Conservation (phyloP, 2,329 filamentous ascomycete species). For the Cercospora sp. region DNA sequence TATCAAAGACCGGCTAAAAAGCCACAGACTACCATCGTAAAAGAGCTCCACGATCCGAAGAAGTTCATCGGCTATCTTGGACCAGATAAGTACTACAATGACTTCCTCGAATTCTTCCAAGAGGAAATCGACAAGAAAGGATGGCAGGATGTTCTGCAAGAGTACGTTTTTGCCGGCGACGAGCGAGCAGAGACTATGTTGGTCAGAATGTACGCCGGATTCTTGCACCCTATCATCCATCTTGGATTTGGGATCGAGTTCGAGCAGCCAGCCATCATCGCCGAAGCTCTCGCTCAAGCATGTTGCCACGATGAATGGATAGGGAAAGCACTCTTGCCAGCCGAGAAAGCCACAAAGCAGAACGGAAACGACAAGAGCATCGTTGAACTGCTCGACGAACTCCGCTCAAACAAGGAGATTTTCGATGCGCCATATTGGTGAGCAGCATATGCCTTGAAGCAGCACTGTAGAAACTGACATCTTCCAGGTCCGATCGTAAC, state of each 20-base stretch:
- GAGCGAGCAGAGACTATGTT: conserved; percentile 68
- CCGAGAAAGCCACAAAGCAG: conserved; percentile 52
- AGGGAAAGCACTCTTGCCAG: conserved; percentile 54
- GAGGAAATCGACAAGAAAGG: conserved; percentile 66
- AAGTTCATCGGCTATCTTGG: conserved; percentile 63
- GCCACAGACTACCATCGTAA: conserved; percentile 52
- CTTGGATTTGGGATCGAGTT: conserved; percentile 84
- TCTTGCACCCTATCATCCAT: conserved; percentile 78
- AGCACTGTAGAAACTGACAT: neutral
- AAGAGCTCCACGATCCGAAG: conserved; percentile 59
- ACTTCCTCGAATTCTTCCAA: conserved; percentile 77
- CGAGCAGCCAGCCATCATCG: conserved; percentile 75
- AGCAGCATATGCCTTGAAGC: neutral
- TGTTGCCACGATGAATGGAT: conserved; percentile 66
- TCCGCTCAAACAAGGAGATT: conserved; percentile 59
- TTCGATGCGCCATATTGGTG: conserved; percentile 51
- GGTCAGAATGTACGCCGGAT: conserved; percentile 65
- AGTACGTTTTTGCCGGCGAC: conserved; percentile 69
- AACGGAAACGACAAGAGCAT: conserved; percentile 46
- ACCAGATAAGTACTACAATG: conserved; percentile 63
- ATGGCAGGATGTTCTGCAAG: conserved; percentile 62
- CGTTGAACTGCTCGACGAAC: conserved; percentile 62
- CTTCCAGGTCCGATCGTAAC: conserved; percentile 52
- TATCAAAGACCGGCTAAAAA: conserved; percentile 62
- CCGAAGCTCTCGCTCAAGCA: conserved; percentile 75